phyloP scores from a whole-genome alignment of 805 yeast species.

The Sugiyamaella marilandica region DNA sequence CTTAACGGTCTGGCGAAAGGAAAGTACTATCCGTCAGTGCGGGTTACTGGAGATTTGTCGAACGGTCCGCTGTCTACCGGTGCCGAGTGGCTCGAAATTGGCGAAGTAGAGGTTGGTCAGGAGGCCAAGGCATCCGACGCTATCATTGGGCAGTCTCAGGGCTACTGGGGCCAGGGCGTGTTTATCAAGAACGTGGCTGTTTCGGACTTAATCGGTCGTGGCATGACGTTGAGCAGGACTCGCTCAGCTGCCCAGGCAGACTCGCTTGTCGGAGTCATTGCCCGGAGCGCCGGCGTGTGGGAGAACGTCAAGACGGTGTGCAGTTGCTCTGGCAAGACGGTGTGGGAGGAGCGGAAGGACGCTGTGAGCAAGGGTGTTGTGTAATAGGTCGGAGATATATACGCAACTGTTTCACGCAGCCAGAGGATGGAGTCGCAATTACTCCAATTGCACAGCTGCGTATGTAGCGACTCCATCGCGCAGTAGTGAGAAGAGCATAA shows the following conservation, averaged over 20 bases:
- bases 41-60: conserved; percentile 71
- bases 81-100: conserved; percentile 35
- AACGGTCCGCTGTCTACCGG: conserved; percentile 36
- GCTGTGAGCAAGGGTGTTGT: conserved; percentile 54
- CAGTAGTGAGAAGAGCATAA: too few relatives aligned
- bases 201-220: conserved; percentile 64
- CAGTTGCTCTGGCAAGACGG: conserved; percentile 89
- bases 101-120: conserved; percentile 19
- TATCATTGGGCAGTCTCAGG: conserved; percentile 10
- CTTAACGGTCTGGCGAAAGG: conserved; percentile 67
- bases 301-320: conserved; percentile 91
- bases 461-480: too few relatives aligned
- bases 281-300: conserved; percentile 96
- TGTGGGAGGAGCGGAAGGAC: conserved; percentile 90
- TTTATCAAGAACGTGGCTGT: conserved; percentile 46
- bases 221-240: conserved; percentile 35
- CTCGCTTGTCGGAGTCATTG: conserved; percentile 75
- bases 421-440: too few relatives aligned
- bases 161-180: conserved; percentile 33
- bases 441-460: too few relatives aligned
- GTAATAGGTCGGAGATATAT: not conserved
- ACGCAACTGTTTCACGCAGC: too few relatives aligned
- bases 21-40: conserved; percentile 62
- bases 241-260: conserved; percentile 20
- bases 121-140: conserved; percentile 7